Conservation (phyloP, 2,329 filamentous ascomycete genomes). For the Colletotrichum siamense region DNA sequence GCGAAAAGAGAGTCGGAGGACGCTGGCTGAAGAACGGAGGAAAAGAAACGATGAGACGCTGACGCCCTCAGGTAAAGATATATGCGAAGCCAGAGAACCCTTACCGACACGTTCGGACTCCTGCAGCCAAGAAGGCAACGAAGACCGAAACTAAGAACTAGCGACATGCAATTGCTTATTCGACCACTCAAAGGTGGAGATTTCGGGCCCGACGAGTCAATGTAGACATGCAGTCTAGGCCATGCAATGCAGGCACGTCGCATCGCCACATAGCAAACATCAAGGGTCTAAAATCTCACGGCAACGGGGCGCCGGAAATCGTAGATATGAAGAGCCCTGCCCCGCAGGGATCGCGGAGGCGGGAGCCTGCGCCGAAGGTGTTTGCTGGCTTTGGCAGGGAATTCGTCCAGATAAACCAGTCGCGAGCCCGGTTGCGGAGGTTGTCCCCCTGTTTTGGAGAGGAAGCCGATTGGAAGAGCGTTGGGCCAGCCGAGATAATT, state of each 20-base stretch:
- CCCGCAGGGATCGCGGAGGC: background rate
- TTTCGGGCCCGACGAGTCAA: background rate
- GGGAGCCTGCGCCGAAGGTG: background rate
- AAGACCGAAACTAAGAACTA: background rate
- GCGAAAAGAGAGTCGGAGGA: no score
- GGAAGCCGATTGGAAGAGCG: background rate
- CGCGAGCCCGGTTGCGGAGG: background rate
- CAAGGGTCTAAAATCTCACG: background rate
- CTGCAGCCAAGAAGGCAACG: background rate
- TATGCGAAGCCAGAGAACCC: background rate
- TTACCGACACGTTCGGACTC: background rate
- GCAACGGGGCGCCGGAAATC: background rate
- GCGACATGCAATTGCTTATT: background rate
- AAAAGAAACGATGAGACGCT: background rate
- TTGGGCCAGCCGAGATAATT: background rate
- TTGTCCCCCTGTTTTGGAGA: background rate
- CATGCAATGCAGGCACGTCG: background rate
- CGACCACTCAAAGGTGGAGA: background rate
- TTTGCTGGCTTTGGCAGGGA: background rate
- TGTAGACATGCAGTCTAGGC: background rate
- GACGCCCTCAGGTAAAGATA: background rate
- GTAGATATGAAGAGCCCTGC: background rate
- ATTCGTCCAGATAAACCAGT: background rate
- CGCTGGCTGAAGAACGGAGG: background rate
- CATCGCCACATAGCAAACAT: background rate